A percentile compares a stretch with the other conserved stretches of the same genome.
Evolutionary conservation across 805 yeast species (phyloP).

Genomic region (Kodamaea fukazawae): DNA sequence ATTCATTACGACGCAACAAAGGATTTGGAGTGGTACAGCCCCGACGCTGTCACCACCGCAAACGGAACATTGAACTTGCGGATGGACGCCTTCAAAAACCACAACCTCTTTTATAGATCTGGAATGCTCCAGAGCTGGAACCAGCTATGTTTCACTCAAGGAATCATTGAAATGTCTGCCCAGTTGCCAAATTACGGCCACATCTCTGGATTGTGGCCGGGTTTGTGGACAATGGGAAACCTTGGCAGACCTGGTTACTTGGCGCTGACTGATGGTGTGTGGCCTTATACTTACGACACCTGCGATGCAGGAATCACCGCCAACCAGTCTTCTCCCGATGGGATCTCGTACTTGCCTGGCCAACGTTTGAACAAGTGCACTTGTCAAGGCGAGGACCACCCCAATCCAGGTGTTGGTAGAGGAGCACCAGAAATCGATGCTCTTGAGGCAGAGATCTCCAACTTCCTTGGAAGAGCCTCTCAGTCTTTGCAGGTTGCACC

Average conservation of each 20-base stretch:
- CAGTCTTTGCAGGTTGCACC: constrained; percentile 46
- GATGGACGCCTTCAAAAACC: constrained; percentile 36
- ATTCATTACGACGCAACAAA: constrained; percentile 38
- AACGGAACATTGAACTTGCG: constrained; percentile 34
- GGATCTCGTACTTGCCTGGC: constrained; percentile 39
- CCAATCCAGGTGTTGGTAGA: constrained; percentile 34
- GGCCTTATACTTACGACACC: constrained; percentile 39
- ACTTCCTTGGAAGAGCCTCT: constrained; percentile 22
- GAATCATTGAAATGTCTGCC: constrained; percentile 28
- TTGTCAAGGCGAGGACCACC: constrained; percentile 37
- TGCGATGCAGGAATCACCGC: constrained; percentile 40
- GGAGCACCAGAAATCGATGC: constrained; percentile 37
- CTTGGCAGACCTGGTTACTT: constrained; percentile 36
- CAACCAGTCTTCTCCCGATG: constrained; percentile 39
- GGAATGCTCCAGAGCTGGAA: constrained; percentile 44
- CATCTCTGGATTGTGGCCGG: constrained; percentile 38
- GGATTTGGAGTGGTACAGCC: constrained; percentile 43
- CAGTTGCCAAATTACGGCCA: constrained; percentile 32
- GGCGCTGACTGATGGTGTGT: constrained; percentile 37
- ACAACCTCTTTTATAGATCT: constrained; percentile 35
- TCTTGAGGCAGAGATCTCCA: constrained; percentile 20
- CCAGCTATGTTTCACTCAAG: constrained; percentile 35
- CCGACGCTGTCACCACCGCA: constrained; percentile 41
- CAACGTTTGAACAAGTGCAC: constrained; percentile 33
- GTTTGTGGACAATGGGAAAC: constrained; percentile 39